These are phyloP conservation scores for Dactylonectria estremocensis DNA, from an alignment of 2,329 filamentous ascomycete genomes.

Conservation along the genomic window DNA sequence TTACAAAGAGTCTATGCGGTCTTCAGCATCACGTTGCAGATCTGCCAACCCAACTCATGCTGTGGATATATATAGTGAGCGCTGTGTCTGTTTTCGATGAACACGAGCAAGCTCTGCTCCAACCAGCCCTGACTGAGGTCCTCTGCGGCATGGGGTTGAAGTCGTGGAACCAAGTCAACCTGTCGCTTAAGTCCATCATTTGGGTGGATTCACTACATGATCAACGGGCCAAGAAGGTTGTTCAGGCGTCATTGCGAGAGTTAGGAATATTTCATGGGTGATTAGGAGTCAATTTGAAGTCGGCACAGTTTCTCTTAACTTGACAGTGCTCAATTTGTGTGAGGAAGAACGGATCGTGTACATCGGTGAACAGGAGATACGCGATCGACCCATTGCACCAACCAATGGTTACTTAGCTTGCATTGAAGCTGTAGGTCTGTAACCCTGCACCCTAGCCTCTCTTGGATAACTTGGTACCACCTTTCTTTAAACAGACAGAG, in stretches of 20 bases:
- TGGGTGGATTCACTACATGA: not conserved
- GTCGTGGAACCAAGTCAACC: not conserved
- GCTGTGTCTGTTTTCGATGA: not conserved
- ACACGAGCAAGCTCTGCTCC: not conserved
- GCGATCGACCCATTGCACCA: no score
- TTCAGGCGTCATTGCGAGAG: not conserved
- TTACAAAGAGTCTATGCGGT: not conserved
- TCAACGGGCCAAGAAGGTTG: not conserved
- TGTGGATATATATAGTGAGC: constrained; percentile 10
- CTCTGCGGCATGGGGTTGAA: not conserved
- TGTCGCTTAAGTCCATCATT: not conserved
- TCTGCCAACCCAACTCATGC: not conserved
- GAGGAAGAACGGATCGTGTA: no score
- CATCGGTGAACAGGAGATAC: no score
- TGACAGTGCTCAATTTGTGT: no score
- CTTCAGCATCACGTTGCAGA: no score
- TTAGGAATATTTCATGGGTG: not conserved
- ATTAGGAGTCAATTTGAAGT: no score
- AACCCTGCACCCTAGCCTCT: no score
- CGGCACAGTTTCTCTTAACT: no score
- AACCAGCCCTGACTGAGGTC: not conserved
- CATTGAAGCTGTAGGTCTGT: no score
- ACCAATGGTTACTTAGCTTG: no score
- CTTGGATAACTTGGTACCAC: no score
- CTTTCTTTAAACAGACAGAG: no score